phyloP scores from a whole-genome alignment of 805 yeast species.

The Wickerhamiella azyma region DNA sequence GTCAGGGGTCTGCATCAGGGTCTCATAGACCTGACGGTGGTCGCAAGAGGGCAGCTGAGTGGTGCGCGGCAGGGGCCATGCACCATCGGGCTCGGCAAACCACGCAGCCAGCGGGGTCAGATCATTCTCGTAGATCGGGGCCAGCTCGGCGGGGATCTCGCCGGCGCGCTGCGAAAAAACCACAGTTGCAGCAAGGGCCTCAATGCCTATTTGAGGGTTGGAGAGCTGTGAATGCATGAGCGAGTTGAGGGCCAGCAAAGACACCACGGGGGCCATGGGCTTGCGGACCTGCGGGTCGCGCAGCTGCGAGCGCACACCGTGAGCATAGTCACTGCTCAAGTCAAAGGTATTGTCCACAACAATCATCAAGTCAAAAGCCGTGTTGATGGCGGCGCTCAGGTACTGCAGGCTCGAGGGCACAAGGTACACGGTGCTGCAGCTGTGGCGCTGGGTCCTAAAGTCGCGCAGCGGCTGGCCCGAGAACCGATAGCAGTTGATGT shows the following conservation, averaged over 20 bases:
- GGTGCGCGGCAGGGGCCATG: slow-evolving; percentile 74
- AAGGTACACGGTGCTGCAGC: slow-evolving; percentile 29
- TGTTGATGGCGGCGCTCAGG: slow-evolving; percentile 19
- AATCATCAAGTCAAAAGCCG: slow-evolving; percentile 43
- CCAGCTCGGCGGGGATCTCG: slow-evolving; percentile 59
- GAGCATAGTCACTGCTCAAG: slow-evolving; percentile 26
- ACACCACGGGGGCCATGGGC: slow-evolving; percentile 39
- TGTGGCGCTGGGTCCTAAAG: slow-evolving; percentile 10
- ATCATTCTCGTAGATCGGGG: slow-evolving; percentile 59
- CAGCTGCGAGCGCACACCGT: slow-evolving; percentile 20
- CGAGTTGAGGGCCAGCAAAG: slow-evolving; percentile 65
- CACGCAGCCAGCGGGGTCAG: slow-evolving; percentile 50
- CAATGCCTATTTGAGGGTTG: slow-evolving; percentile 34
- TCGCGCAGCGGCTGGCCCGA: slow-evolving; percentile 35
- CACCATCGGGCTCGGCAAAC: slow-evolving; percentile 33
- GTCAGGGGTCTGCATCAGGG: slow-evolving; percentile 14
- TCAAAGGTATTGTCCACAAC: slow-evolving; percentile 52
- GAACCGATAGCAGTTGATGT: slow-evolving; percentile 48
- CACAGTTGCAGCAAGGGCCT: slow-evolving; percentile 68
- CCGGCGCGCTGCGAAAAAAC: slow-evolving; percentile 75
- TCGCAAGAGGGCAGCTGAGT: slow-evolving; percentile 42
- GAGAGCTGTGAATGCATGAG: slow-evolving; percentile 65
- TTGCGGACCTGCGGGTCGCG: slow-evolving; percentile 19
- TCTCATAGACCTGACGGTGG: slow-evolving; percentile 1
- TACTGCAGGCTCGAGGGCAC: slow-evolving; percentile 31